Evolutionary conservation across 495 filamentous ascomycete species (phyloP).

Genomic region (Aspergillus baeticus): DNA sequence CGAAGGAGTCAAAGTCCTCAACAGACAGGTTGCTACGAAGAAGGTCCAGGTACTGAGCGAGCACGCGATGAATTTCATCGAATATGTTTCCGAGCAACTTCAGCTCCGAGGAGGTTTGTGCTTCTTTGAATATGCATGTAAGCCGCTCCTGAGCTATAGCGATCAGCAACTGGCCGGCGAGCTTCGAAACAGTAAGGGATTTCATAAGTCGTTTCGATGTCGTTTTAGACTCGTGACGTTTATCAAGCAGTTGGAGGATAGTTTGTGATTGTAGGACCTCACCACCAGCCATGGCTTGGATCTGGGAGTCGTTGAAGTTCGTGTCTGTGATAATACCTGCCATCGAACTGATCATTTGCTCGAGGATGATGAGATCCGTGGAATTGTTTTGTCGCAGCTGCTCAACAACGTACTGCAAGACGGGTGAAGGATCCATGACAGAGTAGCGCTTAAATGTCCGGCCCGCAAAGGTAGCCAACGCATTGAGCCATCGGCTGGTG

Average conservation of each 20-base stretch:
- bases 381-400: slow-evolving; percentile 79
- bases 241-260: slow-evolving; percentile 72
- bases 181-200: slow-evolving; percentile 65
- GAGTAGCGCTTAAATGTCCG: slow-evolving; percentile 78
- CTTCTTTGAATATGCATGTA: slow-evolving; percentile 70
- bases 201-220: slow-evolving; percentile 76
- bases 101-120: slow-evolving; percentile 64
- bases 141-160: slow-evolving; percentile 87
- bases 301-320: slow-evolving; percentile 82
- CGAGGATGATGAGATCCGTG: slow-evolving; percentile 82
- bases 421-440: slow-evolving; percentile 78
- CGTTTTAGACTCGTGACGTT: slow-evolving; percentile 64
- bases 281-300: slow-evolving; percentile 83
- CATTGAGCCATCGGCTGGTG: slow-evolving; percentile 85
- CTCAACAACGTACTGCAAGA: slow-evolving; percentile 84
- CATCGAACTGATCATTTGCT: slow-evolving; percentile 88
- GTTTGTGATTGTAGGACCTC: slow-evolving; percentile 75
- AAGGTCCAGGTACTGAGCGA: slow-evolving; percentile 86
- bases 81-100: slow-evolving; percentile 84
- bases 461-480: slow-evolving; percentile 80
- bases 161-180: slow-evolving; percentile 78
- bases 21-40: slow-evolving; percentile 74
- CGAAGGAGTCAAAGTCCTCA: slow-evolving; percentile 74
- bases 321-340: slow-evolving; percentile 82
- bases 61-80: slow-evolving; percentile 82